These are phyloP conservation scores for Aschersonia sp. DNA, from an alignment of 2,329 filamentous ascomycete genomes.

Conservation along the genomic window DNA sequence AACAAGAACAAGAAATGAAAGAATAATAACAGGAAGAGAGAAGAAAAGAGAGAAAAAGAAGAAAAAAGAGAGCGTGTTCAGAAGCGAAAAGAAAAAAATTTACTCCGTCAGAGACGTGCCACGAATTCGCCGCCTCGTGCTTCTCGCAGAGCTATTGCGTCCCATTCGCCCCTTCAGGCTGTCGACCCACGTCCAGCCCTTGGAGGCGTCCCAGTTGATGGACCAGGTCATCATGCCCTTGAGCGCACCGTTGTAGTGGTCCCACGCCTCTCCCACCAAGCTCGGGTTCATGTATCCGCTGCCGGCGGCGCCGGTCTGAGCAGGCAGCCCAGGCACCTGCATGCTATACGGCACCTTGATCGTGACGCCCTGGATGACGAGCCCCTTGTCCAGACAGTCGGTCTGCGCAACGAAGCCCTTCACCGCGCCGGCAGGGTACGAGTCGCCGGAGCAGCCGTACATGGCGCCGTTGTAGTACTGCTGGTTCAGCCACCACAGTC, in stretches of 20 bases:
- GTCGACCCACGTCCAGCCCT: conserved; percentile 18
- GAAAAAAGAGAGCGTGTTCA: too few species aligned
- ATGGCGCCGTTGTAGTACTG: conserved; percentile 23
- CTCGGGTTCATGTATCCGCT: conserved; percentile 17
- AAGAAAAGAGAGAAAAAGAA: too few species aligned
- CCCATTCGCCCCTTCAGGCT: conserved; percentile 7
- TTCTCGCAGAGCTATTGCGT: neutral
- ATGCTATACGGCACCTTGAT: conserved; percentile 17
- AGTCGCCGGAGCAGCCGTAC: conserved; percentile 19
- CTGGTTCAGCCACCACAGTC: conserved; percentile 22
- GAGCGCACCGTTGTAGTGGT: conserved; percentile 15
- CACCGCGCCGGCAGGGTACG: conserved; percentile 16
- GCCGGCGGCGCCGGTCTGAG: conserved; percentile 15
- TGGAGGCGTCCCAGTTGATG: conserved; percentile 21
- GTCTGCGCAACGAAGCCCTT: conserved; percentile 19
- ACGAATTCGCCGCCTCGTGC: too few species aligned
- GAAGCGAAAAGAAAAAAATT: too few species aligned
- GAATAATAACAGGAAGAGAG: too few species aligned
- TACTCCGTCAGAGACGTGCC: too few species aligned
- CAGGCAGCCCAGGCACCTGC: conserved; percentile 20
- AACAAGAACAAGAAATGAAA: too few species aligned
- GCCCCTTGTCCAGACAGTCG: conserved; percentile 18
- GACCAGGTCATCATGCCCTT: conserved; percentile 23
- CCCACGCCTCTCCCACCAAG: conserved; percentile 14
- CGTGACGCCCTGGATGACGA: conserved; percentile 15